Evolutionary conservation across 2,329 filamentous ascomycete genomes (phyloP).

Genomic region (Daldinia sp.): DNA sequence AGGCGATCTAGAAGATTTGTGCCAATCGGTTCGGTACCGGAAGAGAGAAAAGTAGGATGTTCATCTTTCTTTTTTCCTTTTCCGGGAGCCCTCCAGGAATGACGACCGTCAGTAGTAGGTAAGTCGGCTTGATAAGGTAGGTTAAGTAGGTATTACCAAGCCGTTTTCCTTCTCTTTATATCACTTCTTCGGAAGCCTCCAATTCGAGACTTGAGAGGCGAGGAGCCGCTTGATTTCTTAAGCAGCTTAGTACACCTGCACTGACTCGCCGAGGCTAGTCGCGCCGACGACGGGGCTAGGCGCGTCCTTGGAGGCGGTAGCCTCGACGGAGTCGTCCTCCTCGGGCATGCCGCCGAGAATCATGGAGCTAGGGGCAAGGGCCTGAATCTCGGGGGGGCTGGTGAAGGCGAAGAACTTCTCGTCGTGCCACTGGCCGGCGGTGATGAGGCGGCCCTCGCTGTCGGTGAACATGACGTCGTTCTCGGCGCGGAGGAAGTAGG

Average conservation of each 20-base stretch:
- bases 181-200: background rate
- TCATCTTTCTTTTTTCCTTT: slow-evolving; percentile 15
- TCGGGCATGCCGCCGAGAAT: slow-evolving; percentile 59
- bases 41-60: slow-evolving; percentile 23
- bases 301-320: slow-evolving; percentile 26
- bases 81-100: slow-evolving; percentile 16
- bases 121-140: slow-evolving; percentile 1
- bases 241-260: slow-evolving; percentile 39
- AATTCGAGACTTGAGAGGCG: background rate
- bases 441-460: slow-evolving; percentile 61
- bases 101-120: slow-evolving; percentile 22
- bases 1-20: slow-evolving; percentile 29
- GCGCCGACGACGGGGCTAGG: slow-evolving; percentile 36
- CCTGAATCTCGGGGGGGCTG: slow-evolving; percentile 54
- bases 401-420: slow-evolving; percentile 63
- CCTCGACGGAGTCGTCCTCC: slow-evolving; percentile 48
- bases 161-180: slow-evolving; percentile 8
- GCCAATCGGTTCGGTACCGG: slow-evolving; percentile 11
- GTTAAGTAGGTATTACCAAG: slow-evolving; percentile 12
- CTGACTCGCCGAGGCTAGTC: slow-evolving; percentile 34
- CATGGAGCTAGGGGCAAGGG: slow-evolving; percentile 58
- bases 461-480: slow-evolving; percentile 64
- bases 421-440: slow-evolving; percentile 63
- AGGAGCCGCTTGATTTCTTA: background rate
- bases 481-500: slow-evolving; percentile 66